phyloP scores from a whole-genome alignment of 2,329 filamentous ascomycete genomes.

The Daldinia sp. region DNA sequence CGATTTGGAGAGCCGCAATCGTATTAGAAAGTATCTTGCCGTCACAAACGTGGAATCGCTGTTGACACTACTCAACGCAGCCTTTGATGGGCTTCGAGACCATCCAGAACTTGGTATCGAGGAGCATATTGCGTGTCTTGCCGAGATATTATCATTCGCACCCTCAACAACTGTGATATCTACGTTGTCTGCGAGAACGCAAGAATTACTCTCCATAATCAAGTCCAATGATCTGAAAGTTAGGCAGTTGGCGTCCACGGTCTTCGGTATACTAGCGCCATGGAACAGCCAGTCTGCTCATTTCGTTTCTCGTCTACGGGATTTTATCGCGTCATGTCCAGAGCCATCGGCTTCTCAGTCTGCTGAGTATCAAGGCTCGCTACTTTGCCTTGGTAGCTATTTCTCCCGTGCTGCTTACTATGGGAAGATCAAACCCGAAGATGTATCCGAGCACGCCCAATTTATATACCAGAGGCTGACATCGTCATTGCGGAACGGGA shows the following conservation, averaged over 20 bases:
- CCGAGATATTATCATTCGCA: conserved; percentile 49
- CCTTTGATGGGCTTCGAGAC: conserved; percentile 69
- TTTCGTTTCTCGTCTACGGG: conserved; percentile 55
- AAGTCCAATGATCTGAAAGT: conserved; percentile 78
- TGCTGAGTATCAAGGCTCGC: conserved; percentile 51
- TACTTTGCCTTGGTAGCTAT: conserved; percentile 48
- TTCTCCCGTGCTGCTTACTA: conserved; percentile 48
- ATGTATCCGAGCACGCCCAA: conserved; percentile 44
- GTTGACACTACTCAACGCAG: conserved; percentile 62
- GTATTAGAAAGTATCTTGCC: conserved; percentile 67
- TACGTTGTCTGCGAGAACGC: conserved; percentile 59
- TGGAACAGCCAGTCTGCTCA: conserved; percentile 64
- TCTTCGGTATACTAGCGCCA: conserved; percentile 81
- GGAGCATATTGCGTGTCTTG: conserved; percentile 48
- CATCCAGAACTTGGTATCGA: conserved; percentile 53
- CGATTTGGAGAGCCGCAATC: conserved; percentile 72
- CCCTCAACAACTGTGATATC: conserved; percentile 50
- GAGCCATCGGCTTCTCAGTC: conserved; percentile 48
- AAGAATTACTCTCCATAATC: conserved; percentile 69
- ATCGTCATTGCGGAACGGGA: conserved; percentile 36
- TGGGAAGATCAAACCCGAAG: conserved; percentile 36
- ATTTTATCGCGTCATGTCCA: conserved; percentile 43
- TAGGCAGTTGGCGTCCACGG: conserved; percentile 74
- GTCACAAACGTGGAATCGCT: conserved; percentile 56
- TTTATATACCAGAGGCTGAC: conserved; percentile 43